phyloP scores from a whole-genome alignment of 805 yeast species.

The Ogataea methylovora region DNA sequence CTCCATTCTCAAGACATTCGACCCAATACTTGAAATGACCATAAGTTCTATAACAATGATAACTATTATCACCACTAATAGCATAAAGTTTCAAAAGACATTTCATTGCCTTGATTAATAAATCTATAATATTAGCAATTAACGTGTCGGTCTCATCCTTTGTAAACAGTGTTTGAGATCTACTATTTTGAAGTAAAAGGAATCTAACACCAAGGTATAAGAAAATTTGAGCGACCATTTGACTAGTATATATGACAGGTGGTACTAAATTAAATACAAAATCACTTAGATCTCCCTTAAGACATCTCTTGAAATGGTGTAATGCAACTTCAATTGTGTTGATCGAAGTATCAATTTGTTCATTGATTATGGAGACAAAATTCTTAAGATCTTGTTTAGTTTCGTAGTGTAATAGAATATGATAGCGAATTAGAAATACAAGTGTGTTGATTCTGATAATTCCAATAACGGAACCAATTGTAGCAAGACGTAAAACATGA shows the following conservation, averaged over 20 bases:
- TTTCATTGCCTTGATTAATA: slow-evolving; percentile 4
- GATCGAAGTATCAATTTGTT: neutral
- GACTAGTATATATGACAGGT: too few species aligned
- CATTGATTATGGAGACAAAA: slow-evolving; percentile 4
- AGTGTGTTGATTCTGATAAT: slow-evolving; percentile 6
- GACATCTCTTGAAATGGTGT: slow-evolving; percentile 1
- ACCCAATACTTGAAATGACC: slow-evolving; percentile 6
- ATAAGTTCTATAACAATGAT: slow-evolving; percentile 8
- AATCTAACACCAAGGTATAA: too few species aligned
- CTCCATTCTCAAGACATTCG: slow-evolving; percentile 11
- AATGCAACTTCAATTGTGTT: slow-evolving; percentile 4
- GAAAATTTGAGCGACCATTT: too few species aligned
- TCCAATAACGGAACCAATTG: slow-evolving; percentile 1
- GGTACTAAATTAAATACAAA: slow-evolving; percentile 5
- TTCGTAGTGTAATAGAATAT: slow-evolving; percentile 14
- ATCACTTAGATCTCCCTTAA: slow-evolving; percentile 3
- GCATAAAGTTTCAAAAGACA: slow-evolving; percentile 8
- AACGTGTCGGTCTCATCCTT: neutral
- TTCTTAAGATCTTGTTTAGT: neutral
- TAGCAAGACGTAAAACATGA: too few species aligned
- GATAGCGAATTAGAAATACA: slow-evolving; percentile 9
- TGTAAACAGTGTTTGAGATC: too few species aligned
- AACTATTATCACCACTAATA: slow-evolving; percentile 13
- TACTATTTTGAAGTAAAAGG: too few species aligned
- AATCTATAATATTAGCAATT: neutral